phyloP scores from a whole-genome alignment of 2,329 filamentous ascomycete genomes.

The Clonostachys chloroleuca region DNA sequence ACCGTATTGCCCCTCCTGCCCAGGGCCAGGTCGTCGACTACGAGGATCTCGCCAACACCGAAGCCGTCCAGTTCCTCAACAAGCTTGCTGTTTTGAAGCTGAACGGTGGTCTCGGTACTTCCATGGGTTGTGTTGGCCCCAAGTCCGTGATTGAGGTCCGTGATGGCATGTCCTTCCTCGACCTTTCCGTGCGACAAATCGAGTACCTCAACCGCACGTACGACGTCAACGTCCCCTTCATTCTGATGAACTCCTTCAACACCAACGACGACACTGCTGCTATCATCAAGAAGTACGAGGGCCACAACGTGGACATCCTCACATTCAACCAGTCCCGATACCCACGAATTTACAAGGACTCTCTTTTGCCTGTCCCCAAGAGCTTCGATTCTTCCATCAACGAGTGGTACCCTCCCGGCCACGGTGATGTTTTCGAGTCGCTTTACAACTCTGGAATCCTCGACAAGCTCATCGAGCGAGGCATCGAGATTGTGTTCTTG shows the following conservation, averaged over 20 bases:
- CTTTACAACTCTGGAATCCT: slow-evolving; percentile 98
- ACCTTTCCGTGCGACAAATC: slow-evolving; percentile 97
- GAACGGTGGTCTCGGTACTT: slow-evolving; percentile 98
- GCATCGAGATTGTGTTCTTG: slow-evolving; percentile 96
- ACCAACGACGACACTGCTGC: slow-evolving; percentile 95
- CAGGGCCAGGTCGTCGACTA: slow-evolving; percentile 94
- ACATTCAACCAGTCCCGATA: slow-evolving; percentile 99
- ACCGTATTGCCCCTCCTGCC: slow-evolving; percentile 90
- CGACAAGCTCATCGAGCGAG: slow-evolving; percentile 90
- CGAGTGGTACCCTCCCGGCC: slow-evolving; percentile 98
- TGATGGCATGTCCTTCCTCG: slow-evolving; percentile 99
- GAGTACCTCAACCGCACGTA: slow-evolving; percentile 99
- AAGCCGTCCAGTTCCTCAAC: slow-evolving; percentile 90
- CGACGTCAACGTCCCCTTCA: slow-evolving; percentile 93
- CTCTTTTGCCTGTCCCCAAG: slow-evolving; percentile 92
- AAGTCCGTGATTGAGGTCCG: slow-evolving; percentile 99
- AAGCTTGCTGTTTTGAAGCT: slow-evolving; percentile 99
- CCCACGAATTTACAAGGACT: slow-evolving; percentile 97
- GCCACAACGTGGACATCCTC: slow-evolving; percentile 98
- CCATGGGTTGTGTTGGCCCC: slow-evolving; percentile 98
- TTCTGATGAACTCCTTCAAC: slow-evolving; percentile 99
- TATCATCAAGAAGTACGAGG: slow-evolving; percentile 99
- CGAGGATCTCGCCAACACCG: slow-evolving; percentile 80
- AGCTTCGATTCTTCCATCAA: slow-evolving; percentile 79
- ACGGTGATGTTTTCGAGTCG: slow-evolving; percentile 99